These are phyloP conservation scores for Phylloboletellus chloephorus DNA, from an alignment of 1,284 basidiomycete species.

Conservation along the genomic window DNA sequence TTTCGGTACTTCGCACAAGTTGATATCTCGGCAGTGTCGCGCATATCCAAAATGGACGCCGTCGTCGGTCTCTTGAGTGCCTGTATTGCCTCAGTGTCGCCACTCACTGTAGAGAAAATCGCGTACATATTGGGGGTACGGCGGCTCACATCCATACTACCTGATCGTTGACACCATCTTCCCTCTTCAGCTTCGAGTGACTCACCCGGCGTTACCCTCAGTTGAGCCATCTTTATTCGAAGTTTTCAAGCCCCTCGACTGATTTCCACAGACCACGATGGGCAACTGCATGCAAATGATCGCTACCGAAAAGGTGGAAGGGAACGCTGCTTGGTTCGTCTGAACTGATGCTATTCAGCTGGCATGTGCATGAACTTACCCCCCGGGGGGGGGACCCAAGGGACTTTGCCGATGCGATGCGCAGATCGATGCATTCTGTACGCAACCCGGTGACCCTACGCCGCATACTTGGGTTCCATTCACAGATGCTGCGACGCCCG, in stretches of 20 bases:
- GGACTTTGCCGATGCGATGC: slow-evolving; percentile 2
- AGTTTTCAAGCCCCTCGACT: background rate
- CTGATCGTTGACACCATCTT: background rate
- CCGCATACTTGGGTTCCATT: slow-evolving; percentile 5
- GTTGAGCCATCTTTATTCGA: background rate
- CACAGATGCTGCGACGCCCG: slow-evolving; percentile 2
- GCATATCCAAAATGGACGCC: slow-evolving; percentile 5
- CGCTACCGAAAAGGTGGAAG: slow-evolving; percentile 1
- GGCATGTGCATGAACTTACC: background rate
- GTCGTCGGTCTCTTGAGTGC: slow-evolving; percentile 2
- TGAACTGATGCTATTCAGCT: background rate
- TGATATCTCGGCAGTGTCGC: background rate
- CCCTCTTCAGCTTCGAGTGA: background rate
- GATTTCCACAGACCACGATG: slow-evolving; percentile 3
- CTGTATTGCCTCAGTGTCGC: slow-evolving; percentile 7
- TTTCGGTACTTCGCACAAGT: background rate
- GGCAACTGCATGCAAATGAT: slow-evolving; percentile 10
- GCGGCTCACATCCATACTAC: background rate
- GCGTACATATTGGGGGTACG: slow-evolving; percentile 5
- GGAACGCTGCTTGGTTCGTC: slow-evolving; percentile 6
- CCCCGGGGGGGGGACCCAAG: too few relatives aligned
- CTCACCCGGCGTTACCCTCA: background rate
- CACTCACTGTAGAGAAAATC: background rate
- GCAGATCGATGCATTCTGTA: background rate
- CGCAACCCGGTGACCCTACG: slow-evolving; percentile 4